These are phyloP conservation scores for Vitis hybrid DNA, from an alignment of 177 flowering plant species.

Conservation along the genomic window DNA sequence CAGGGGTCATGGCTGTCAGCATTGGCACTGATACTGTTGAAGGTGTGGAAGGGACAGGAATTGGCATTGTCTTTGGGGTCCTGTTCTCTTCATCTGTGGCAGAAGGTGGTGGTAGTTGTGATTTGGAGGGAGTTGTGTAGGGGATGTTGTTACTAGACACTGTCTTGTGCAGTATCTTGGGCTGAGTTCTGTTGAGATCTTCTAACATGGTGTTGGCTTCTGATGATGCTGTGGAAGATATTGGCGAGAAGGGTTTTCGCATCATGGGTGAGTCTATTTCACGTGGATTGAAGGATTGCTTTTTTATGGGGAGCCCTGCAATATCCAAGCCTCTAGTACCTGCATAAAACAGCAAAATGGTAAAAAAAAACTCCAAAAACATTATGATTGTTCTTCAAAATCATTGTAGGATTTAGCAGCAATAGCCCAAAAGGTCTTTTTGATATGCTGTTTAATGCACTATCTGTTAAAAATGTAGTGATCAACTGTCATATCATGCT, in stretches of 20 bases:
- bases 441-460: no score
- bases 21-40: slow-evolving; percentile 51
- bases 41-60: slow-evolving; percentile 43
- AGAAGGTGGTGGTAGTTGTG: background rate
- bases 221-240: slow-evolving; percentile 48
- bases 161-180: slow-evolving; percentile 30
- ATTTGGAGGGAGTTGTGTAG: slow-evolving; percentile 31
- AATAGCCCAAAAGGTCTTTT: no score
- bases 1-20: slow-evolving; percentile 65
- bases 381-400: background rate
- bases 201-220: slow-evolving; percentile 34
- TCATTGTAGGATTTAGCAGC: no score
- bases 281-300: slow-evolving; percentile 39
- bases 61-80: slow-evolving; percentile 45
- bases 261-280: slow-evolving; percentile 50
- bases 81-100: slow-evolving; percentile 31
- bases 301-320: slow-evolving; percentile 45
- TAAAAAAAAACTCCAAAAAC: background rate
- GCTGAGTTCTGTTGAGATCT: slow-evolving; percentile 23
- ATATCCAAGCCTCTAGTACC: slow-evolving; percentile 65
- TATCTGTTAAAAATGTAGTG: no score
- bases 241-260: slow-evolving; percentile 69
- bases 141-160: slow-evolving; percentile 22
- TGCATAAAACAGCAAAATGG: slow-evolving; percentile 14
- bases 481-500: no score